Evolutionary conservation across 2,329 filamentous ascomycete species (phyloP).

Genomic region (Phialophora verrucosa): DNA sequence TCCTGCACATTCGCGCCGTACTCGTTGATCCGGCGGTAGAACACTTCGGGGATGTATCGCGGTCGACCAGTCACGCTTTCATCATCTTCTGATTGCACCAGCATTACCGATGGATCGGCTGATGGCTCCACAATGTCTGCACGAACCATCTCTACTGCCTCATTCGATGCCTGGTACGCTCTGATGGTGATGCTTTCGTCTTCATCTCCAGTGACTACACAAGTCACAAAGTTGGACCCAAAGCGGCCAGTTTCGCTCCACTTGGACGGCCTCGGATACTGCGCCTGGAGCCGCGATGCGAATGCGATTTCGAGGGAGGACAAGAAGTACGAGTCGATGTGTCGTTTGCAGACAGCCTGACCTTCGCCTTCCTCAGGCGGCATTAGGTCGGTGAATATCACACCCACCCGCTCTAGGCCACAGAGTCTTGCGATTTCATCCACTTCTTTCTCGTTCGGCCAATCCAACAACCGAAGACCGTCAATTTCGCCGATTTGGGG

Average conservation of each 20-base stretch:
- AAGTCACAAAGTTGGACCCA: slow-evolving; percentile 96
- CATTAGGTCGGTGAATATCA: slow-evolving; percentile 92
- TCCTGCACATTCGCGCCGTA: slow-evolving; percentile 96
- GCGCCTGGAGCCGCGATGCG: slow-evolving; percentile 83
- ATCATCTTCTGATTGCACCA: slow-evolving; percentile 90
- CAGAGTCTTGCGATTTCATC: slow-evolving; percentile 81
- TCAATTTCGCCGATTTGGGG: slow-evolving; percentile 89
- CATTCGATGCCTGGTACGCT: slow-evolving; percentile 92
- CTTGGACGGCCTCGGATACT: slow-evolving; percentile 87
- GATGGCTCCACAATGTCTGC: slow-evolving; percentile 95
- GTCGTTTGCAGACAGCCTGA: slow-evolving; percentile 89
- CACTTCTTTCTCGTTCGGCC: slow-evolving; percentile 82
- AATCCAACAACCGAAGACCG: slow-evolving; percentile 81
- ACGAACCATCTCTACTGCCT: slow-evolving; percentile 94
- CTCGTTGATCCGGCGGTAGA: slow-evolving; percentile 94
- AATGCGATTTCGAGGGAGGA: slow-evolving; percentile 92
- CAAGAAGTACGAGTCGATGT: slow-evolving; percentile 92
- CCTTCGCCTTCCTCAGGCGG: slow-evolving; percentile 82
- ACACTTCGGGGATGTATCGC: slow-evolving; percentile 95
- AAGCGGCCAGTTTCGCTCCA: slow-evolving; percentile 96
- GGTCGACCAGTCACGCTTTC: slow-evolving; percentile 70
- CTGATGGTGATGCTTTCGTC: slow-evolving; percentile 86
- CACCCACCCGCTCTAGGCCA: slow-evolving; percentile 84
- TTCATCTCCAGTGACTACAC: slow-evolving; percentile 91
- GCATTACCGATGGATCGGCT: slow-evolving; percentile 89